A percentile compares a stretch with the other conserved stretches of the same genome.
Conservation (phyloP, 2,329 filamentous ascomycete genomes). For the Paraphaeosphaeria minitans region DNA sequence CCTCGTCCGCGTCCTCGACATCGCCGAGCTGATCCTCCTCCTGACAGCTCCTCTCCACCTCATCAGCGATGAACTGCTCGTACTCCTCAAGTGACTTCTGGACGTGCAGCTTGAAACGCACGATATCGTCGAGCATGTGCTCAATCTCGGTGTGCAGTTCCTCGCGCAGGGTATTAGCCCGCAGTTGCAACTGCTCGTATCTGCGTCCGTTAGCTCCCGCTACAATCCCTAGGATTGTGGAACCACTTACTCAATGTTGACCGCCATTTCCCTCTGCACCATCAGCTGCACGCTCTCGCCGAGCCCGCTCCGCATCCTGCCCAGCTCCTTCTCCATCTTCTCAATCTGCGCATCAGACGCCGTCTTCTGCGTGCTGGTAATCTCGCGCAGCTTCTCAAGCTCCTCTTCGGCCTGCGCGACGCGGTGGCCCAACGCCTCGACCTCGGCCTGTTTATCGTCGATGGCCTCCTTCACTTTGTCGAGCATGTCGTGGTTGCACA, state of each 20-base stretch:
- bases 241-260: slow-evolving; percentile 81
- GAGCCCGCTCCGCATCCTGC: slow-evolving; percentile 83
- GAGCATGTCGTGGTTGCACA: slow-evolving; percentile 91
- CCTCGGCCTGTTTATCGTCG: slow-evolving; percentile 91
- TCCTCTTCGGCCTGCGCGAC: slow-evolving; percentile 89
- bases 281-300: slow-evolving; percentile 87
- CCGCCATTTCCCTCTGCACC: slow-evolving; percentile 95
- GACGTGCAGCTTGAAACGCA: slow-evolving; percentile 97
- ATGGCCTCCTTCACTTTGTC: slow-evolving; percentile 96
- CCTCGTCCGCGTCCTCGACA: slow-evolving; percentile 34
- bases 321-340: slow-evolving; percentile 98
- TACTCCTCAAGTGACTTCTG: slow-evolving; percentile 93
- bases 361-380: slow-evolving; percentile 83
- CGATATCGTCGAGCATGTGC: slow-evolving; percentile 93
- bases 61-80: slow-evolving; percentile 89
- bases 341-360: slow-evolving; percentile 93
- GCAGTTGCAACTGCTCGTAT: slow-evolving; percentile 89
- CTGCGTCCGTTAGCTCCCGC: slow-evolving; percentile 50
- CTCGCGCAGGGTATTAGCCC: slow-evolving; percentile 83
- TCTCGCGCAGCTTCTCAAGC: slow-evolving; percentile 90
- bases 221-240: neutral
- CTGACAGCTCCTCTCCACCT: slow-evolving; percentile 72
- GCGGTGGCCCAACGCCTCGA: slow-evolving; percentile 87
- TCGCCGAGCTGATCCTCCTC: slow-evolving; percentile 52
- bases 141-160: slow-evolving; percentile 98